Evolutionary conservation across 2,329 filamentous ascomycete genomes (phyloP), one percentile per base, ranked within the genome.

Genomic region (Cordyceps militaris): DNA sequence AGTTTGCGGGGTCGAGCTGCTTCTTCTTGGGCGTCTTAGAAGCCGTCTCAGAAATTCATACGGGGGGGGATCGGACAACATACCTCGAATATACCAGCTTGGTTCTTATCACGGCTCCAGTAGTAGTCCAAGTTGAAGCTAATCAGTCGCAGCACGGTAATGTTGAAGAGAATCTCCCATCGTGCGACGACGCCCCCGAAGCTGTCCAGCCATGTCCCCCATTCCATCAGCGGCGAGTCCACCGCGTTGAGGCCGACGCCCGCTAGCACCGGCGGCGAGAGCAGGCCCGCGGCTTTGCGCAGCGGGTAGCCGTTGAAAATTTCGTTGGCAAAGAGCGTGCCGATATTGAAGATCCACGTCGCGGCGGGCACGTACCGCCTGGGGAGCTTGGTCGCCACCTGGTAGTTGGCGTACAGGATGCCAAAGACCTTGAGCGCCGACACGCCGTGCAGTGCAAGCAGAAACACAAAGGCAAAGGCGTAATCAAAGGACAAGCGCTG

Each of bases 61-160:
- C 19, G 9, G n/a, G 13, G n/a, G 13, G 13, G 3, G 26, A 6
- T 24, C 21, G 6, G 26, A 19, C 6, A 4, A 73, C 83, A 70
- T 83, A 97, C 94, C 86, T 97, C 93, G 43, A 96, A 71, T 9
- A 87, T 80, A 66, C 84, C 92, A 28, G 81, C 76, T 60, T 72
- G 74, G 40, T 80, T 75, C 59, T 83, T 79, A 62, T 88, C 84
- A 3, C 88, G 71, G 65, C 89, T 94, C 93, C 94, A 99, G 70
- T 96, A 93, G 70, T 96, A 92, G 73, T 99, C 94, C 68, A 99
- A 73, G 70, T 97, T 97, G 80, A 96, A 99, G 70, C 93, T 97
- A 66, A 99, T 91, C 49, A 97, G 78, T 5, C 94, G 86, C 57
- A 99, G 76, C 26, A 97, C 87, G 3, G 93, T 97, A 61, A 99